These are phyloP conservation scores for Penicillium steckii DNA, from an alignment of 495 filamentous ascomycete species.

Conservation along the genomic window DNA sequence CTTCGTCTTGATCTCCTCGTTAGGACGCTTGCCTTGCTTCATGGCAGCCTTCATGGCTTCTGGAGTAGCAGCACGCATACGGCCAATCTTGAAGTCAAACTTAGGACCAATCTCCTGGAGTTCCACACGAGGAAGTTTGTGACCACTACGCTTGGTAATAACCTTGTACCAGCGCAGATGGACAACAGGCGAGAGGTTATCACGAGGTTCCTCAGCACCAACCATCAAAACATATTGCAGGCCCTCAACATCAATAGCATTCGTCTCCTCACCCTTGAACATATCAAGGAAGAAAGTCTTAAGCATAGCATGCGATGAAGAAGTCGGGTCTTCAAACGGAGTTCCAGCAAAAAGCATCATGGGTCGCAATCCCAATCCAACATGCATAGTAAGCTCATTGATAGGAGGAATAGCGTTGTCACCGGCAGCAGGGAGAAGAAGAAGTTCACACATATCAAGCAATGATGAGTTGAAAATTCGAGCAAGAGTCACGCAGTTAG, in stretches of 20 bases:
- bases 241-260: conserved; percentile 88
- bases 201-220: conserved; percentile 70
- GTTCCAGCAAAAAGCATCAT: conserved; percentile 84
- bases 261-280: conserved; percentile 73
- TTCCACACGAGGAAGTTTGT: conserved; percentile 85
- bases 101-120: conserved; percentile 93
- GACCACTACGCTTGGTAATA: conserved; percentile 78
- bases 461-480: conserved; percentile 81
- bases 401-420: conserved; percentile 66
- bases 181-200: conserved; percentile 62
- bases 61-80: conserved; percentile 72
- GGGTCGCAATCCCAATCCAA: conserved; percentile 73
- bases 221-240: conserved; percentile 85
- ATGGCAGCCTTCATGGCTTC: conserved; percentile 84
- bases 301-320: conserved; percentile 72
- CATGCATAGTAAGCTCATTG: conserved; percentile 75
- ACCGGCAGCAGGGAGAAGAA: conserved; percentile 68
- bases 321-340: conserved; percentile 73
- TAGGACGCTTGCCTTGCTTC: conserved; percentile 73
- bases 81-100: conserved; percentile 88
- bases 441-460: conserved; percentile 89
- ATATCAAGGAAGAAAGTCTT: conserved; percentile 90
- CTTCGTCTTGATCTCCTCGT: conserved; percentile 63
- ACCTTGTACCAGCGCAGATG: conserved; percentile 85
- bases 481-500: conserved; percentile 80